phyloP scores from a whole-genome alignment of 495 filamentous ascomycete species.

The Neurospora sp. region DNA sequence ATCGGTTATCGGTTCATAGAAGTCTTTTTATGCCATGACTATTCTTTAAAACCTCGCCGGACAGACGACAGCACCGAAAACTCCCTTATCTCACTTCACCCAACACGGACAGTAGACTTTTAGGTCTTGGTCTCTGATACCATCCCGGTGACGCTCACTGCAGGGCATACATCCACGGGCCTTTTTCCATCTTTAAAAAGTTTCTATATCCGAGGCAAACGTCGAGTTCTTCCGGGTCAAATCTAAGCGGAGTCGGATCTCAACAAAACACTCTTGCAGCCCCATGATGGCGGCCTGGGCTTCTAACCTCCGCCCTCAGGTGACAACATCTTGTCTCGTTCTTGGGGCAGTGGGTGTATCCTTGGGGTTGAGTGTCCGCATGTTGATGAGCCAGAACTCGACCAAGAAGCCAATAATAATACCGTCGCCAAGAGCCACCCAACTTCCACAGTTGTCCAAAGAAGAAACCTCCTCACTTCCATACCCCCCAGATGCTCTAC shows the following conservation, averaged over 20 bases:
- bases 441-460: constrained; percentile 12
- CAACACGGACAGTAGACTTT: not conserved
- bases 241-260: not conserved
- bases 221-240: not conserved
- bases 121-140: not conserved
- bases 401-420: constrained; percentile 5
- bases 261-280: not conserved
- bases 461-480: constrained; percentile 28
- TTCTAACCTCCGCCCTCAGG: not conserved
- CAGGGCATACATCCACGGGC: not conserved
- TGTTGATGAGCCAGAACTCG: not conserved
- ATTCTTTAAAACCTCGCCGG: not conserved
- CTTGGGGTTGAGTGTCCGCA: constrained; percentile 3
- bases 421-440: constrained; percentile 14
- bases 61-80: not conserved
- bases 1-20: not conserved
- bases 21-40: not conserved
- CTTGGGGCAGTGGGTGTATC: constrained; percentile 14
- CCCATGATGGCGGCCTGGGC: constrained; percentile 8
- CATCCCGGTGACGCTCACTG: not conserved
- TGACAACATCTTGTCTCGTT: constrained; percentile 7
- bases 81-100: not conserved
- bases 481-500: constrained; percentile 66
- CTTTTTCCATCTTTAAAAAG: not conserved
- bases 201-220: not conserved